Evolutionary conservation across 805 yeast genomes (phyloP).

Genomic region (Saccharomyces jurei): DNA sequence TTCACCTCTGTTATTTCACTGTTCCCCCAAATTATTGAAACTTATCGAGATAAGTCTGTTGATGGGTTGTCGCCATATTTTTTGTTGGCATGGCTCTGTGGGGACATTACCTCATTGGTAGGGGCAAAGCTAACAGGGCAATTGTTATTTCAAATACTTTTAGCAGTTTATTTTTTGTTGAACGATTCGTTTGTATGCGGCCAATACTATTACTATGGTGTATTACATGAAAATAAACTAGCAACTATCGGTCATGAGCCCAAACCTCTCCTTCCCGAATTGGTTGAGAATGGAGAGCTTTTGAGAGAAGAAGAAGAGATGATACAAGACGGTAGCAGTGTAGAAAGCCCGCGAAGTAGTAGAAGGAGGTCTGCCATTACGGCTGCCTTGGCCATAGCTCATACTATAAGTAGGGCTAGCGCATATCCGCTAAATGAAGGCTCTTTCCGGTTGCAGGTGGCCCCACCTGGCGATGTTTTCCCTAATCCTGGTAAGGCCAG

Average conservation of each 20-base stretch:
- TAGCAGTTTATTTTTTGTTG: constrained; percentile 64
- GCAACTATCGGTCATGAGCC: constrained; percentile 31
- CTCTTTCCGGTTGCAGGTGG: constrained; percentile 4
- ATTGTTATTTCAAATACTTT: constrained; percentile 66
- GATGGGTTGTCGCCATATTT: constrained; percentile 51
- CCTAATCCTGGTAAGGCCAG: not conserved
- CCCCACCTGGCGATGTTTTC: constrained; percentile 11
- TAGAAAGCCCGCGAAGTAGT: not conserved
- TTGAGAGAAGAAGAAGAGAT: not conserved
- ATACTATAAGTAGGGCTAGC: constrained; percentile 6
- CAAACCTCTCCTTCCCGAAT: constrained; percentile 11
- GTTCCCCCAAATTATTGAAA: constrained; percentile 51
- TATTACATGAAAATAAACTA: constrained; percentile 25
- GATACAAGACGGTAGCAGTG: not conserved
- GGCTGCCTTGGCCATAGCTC: constrained; percentile 22
- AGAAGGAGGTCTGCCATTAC: constrained; percentile 12
- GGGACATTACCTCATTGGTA: constrained; percentile 42
- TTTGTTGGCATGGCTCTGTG: constrained; percentile 38
- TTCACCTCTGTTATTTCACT: constrained; percentile 41
- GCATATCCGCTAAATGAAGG: constrained; percentile 3
- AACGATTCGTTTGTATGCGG: constrained; percentile 61
- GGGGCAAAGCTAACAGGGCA: constrained; percentile 78
- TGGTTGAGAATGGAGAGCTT: not conserved
- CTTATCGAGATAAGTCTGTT: constrained; percentile 48
- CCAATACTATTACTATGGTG: constrained; percentile 65